phyloP scores from a whole-genome alignment of 2,329 filamentous ascomycete genomes.

The Paradendryphiella salina region DNA sequence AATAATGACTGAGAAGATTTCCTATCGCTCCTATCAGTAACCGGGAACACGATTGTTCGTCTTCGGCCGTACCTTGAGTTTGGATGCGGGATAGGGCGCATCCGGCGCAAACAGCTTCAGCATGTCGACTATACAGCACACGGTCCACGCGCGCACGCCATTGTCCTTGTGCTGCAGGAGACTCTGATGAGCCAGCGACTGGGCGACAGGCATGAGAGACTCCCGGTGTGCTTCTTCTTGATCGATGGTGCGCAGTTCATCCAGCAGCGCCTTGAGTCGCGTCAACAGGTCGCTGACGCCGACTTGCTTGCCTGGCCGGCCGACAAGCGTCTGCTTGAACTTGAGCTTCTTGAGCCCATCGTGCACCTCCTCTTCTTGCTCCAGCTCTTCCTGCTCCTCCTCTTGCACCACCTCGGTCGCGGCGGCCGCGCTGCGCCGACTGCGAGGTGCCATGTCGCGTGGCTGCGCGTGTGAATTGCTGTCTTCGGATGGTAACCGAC shows the following conservation, averaged over 20 bases:
- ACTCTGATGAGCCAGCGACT: slow-evolving; percentile 80
- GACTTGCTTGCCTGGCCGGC: slow-evolving; percentile 90
- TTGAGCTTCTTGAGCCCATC: slow-evolving; percentile 55
- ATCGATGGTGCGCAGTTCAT: slow-evolving; percentile 82
- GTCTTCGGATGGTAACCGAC: background rate
- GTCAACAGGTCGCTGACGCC: slow-evolving; percentile 78
- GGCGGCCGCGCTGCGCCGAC: slow-evolving; percentile 44
- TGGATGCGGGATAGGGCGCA: slow-evolving; percentile 86
- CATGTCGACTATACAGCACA: slow-evolving; percentile 90
- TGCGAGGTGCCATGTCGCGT: slow-evolving; percentile 47
- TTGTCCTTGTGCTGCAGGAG: slow-evolving; percentile 89
- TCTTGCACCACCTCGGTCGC: slow-evolving; percentile 36
- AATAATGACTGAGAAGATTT: slow-evolving; percentile 90
- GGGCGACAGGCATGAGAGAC: slow-evolving; percentile 82
- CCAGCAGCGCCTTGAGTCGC: slow-evolving; percentile 76
- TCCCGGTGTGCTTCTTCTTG: slow-evolving; percentile 82
- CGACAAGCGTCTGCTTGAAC: slow-evolving; percentile 86
- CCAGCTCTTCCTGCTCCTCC: slow-evolving; percentile 33
- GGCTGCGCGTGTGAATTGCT: slow-evolving; percentile 27
- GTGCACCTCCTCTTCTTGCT: slow-evolving; percentile 53
- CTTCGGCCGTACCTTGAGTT: slow-evolving; percentile 73
- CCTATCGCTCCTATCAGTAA: slow-evolving; percentile 56
- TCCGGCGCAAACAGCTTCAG: slow-evolving; percentile 90
- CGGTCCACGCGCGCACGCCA: slow-evolving; percentile 85
- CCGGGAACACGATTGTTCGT: background rate